Base-by-base conservation (phyloP, 495 filamentous ascomycete species). In the Astrothelium macrocarpum region DNA sequence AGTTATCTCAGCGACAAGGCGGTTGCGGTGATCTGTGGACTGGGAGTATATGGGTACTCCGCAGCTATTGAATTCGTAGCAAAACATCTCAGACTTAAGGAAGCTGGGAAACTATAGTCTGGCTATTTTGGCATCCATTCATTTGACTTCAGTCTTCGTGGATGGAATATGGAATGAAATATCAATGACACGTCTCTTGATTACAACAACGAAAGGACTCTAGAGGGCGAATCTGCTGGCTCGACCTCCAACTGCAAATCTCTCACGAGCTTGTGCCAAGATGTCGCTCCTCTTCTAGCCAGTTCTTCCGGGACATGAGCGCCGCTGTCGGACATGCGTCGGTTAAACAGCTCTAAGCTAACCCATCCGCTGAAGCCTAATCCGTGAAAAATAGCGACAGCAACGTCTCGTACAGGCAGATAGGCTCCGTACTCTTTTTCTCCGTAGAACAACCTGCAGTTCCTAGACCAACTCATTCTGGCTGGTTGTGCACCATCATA, bases 381-480 rank as follows among this genome's bases (percentile, higher is more conserved):
- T 3, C 81, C 82, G 16, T 81, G 76, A 56, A 88, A 81, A 59
- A 93, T 79, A 9, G 82, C 84, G 59, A 75, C 71, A 7, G 84
- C 76, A 56, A 90, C 80, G 59, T 87, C 81, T 60, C 81, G 66
- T 26, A 91, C 70, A 3, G 90, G 90, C 11, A 95, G 74, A 69
- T 92, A 93, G 0, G 83, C 90, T 7, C 89, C 89, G 0, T 79
- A 73, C 1, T 84, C 79, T 71, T 83, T 77, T 71, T 93, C 89
- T 53, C 86, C 87, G 64, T 88, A 85, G 68, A 92, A 93, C 11
- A 92, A 70, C 29, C 89, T 75, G 64, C 86, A 87, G 69, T 91
- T 93, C 12, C 90, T 78, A 28, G 84, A 87, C 90, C 90, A 95
- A 71, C 80, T 87, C 90, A 93, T 92, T 23, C 87, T 76, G 2